phyloP scores from a whole-genome alignment of 768 basidiomycete species.

The Mycena pura region DNA sequence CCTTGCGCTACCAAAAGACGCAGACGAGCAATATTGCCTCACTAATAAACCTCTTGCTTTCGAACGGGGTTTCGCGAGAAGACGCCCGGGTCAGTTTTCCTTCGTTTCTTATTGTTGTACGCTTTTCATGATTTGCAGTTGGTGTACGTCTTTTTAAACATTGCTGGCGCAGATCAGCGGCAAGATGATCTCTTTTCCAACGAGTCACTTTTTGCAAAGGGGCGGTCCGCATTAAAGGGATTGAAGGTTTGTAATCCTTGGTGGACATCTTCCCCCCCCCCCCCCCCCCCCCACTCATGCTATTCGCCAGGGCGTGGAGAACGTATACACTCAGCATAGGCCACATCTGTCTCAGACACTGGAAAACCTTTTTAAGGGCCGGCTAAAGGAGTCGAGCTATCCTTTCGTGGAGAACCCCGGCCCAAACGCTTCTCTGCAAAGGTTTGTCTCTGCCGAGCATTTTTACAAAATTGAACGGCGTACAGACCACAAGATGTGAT shows the following conservation, averaged over 20 bases:
- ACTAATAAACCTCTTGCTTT: conserved; percentile 74
- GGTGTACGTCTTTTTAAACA: conserved; percentile 91
- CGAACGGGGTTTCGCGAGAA: conserved; percentile 77
- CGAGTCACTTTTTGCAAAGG: conserved; percentile 92
- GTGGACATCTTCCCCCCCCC: neutral
- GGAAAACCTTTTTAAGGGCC: conserved; percentile 86
- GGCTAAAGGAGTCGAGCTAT: conserved; percentile 86
- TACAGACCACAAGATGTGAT: conserved; percentile 93
- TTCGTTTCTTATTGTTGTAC: conserved; percentile 12
- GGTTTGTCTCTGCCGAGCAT: conserved; percentile 45
- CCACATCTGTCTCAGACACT: conserved; percentile 93
- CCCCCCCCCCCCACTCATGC: conserved; percentile 17
- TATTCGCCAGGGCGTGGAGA: conserved; percentile 85
- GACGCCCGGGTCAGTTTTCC: conserved; percentile 66
- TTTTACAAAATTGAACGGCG: neutral
- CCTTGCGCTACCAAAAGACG: conserved; percentile 92
- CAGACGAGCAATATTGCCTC: conserved; percentile 82
- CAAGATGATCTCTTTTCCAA: conserved; percentile 98
- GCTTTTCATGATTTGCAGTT: conserved; percentile 56
- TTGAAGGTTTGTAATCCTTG: conserved; percentile 67
- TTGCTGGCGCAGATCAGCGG: conserved; percentile 93
- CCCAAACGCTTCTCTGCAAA: conserved; percentile 71
- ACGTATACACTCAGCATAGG: conserved; percentile 97
- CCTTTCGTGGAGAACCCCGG: conserved; percentile 81
- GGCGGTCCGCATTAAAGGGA: conserved; percentile 93